Conservation (phyloP, 176 grass and related monocot genomes). For the Microstegium vimineum region DNA sequence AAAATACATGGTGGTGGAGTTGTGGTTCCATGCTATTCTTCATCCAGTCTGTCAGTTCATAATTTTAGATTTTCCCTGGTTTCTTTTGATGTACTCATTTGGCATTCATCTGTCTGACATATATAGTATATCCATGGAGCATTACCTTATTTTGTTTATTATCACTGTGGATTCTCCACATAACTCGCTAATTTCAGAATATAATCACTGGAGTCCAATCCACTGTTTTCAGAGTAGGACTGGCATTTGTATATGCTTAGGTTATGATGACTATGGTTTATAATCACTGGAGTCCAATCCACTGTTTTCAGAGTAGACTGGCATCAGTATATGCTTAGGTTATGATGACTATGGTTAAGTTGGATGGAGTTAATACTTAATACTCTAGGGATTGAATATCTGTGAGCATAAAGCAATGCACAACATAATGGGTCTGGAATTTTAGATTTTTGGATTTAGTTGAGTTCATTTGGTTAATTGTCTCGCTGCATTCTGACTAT, state of each 20-base stretch:
- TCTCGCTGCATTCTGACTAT: background rate
- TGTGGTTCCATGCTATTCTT: background rate
- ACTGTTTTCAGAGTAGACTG: slow-evolving; percentile 2
- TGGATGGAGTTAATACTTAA: slow-evolving; percentile 7
- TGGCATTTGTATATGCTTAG: slow-evolving; percentile 3
- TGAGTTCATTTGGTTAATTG: background rate
- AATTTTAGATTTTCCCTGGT: background rate
- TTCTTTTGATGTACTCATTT: background rate
- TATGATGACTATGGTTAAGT: background rate
- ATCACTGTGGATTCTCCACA: background rate
- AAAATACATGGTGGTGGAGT: background rate
- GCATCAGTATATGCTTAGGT: slow-evolving; percentile 3
- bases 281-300: background rate
- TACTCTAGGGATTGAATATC: background rate
- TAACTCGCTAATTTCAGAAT: background rate
- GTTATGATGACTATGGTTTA: background rate
- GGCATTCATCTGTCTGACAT: background rate
- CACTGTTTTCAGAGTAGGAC: slow-evolving; percentile 12
- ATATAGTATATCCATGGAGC: background rate
- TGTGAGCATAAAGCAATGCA: background rate
- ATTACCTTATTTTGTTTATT: background rate
- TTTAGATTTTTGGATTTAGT: background rate
- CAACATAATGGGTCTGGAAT: slow-evolving; percentile 1
- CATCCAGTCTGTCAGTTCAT: background rate
- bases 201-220: background rate